Conservation (phyloP, 345 rosid genomes). For the Physaria fendleri region DNA sequence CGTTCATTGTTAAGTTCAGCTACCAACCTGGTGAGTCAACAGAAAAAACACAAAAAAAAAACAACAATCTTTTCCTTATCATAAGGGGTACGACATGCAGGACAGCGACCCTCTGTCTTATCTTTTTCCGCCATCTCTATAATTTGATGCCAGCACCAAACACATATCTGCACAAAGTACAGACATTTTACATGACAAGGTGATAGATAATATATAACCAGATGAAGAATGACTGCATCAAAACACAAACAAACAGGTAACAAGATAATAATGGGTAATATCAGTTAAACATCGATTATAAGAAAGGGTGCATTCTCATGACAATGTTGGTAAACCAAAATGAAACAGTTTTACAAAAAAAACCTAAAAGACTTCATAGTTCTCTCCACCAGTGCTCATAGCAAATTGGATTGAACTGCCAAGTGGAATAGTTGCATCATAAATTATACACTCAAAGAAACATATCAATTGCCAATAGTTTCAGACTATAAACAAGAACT, state of each 20-base stretch:
- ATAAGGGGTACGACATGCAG: slow-evolving; percentile 83
- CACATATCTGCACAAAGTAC: slow-evolving; percentile 56
- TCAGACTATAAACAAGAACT: neutral
- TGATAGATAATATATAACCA: neutral
- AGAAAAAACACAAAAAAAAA: neutral
- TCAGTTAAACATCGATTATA: neutral
- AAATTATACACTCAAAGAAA: neutral
- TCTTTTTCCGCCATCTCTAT: slow-evolving; percentile 98
- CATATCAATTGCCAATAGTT: neutral
- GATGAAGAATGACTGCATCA: neutral
- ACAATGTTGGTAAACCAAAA: neutral
- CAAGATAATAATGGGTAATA: neutral
- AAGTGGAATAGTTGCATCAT: neutral
- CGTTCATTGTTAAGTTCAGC: slow-evolving; percentile 61
- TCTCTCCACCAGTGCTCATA: neutral
- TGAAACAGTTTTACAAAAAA: neutral
- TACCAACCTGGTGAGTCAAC: slow-evolving; percentile 39
- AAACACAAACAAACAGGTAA: neutral
- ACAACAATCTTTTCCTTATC: slow-evolving; percentile 90
- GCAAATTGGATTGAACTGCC: neutral
- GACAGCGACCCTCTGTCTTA: slow-evolving; percentile 78
- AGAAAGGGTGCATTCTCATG: neutral
- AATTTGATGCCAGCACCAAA: slow-evolving; percentile 98
- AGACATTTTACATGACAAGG: neutral
- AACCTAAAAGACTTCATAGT: neutral